Base-by-base conservation (phyloP, 768 basidiomycete genomes). In the Termitomyces sp. region DNA sequence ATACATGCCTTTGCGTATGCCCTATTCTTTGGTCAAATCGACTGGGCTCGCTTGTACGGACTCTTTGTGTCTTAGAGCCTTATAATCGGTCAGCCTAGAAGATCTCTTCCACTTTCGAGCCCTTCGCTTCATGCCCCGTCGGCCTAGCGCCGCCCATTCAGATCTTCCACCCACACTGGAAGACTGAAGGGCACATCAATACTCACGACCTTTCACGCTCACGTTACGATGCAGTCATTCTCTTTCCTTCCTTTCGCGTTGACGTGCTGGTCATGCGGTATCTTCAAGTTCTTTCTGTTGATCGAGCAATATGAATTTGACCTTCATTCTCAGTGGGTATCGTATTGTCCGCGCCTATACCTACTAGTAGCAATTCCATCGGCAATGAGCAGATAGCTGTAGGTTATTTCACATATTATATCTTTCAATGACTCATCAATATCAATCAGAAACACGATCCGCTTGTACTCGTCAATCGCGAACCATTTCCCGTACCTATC, bases 241-340 rank as follows among this genome's bases (percentile, higher is more conserved):
- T 45, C 58, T 48, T 49, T 58, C n/a, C 40, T 61, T 58, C 48
- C 49, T 22, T 40, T 63, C 33, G 57, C 33, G 16, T 52, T 66
- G 11, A 55, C 58, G 40, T 65, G 57, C 64, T 65, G 64, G 60
- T 52, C 60, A 52, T 62, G 40, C 32, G 60, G 63, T 64, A 39
- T 9, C 53, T 13, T 20, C 11, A 6, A 44, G 22, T 50, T 53
- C 7, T 36, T 44, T 40, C 33, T 20, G 8, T 32, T 32, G n/a
- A 35, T 59, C 1, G 7, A 16, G 22, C 33, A 20, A 35, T 15
- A 22, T n/a, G 22, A 39, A 33, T 16, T 38, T 60, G 33, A 59
- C 20, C 39, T 55, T 48, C 33, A 49, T 44, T 48, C 28, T 44
- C n/a, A 65, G 58, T 56, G n/a, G 35, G 33, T 35, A 57, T 60